Base-by-base conservation (phyloP, 2,329 filamentous ascomycete species). In the Arthrinium phaeospermum region DNA sequence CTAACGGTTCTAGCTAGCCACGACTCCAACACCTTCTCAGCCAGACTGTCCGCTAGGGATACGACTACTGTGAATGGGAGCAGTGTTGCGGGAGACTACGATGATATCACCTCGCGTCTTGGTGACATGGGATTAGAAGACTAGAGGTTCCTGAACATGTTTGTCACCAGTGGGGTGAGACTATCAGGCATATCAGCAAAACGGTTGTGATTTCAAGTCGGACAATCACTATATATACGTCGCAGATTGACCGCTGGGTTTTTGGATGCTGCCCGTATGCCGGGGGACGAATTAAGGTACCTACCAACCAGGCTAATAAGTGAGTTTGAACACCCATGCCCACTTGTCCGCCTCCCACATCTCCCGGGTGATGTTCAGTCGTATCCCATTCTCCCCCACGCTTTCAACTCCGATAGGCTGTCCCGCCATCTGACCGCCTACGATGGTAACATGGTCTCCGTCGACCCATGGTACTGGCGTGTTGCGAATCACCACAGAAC, bases 381-480 rank as follows among this genome's bases (percentile, higher is more conserved):
- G 24, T 6, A 70, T 19, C 14, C 46, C 46, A 13, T 34, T 41
- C 24, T 41, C 47, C 6, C 47, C 47, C 19, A 57, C 6, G 13
- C 27, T 27, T 3, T 41, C 47, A 8, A 57, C 68, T 22, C 12
- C 6, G 3, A 70, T 34, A 12, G 14, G 2, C 34, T 41, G 34
- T 10, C 68, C 34, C 10, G 68, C 68, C n/a, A 37, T 34, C 7
- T 41, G 34, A 19, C 78, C 37, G 83, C 84, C 3, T 87, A 78
- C 41, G 88, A 80, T 46, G 10, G 81, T 84, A 0, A 89, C 81
- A 24, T 77, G 68, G 74, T 90, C 88, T 0, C 86, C 86, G 0
- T 80, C 71, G 8, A 88, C 79, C 3, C 37, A 72, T 2, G 73
- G 70, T 12, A 74, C 72, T 19, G 86, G 86, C 61, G 81, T 81